A percentile compares a stretch with the other conserved stretches of the same genome.
phyloP scores from a whole-genome alignment of 495 filamentous ascomycete genomes.

The Corynascus novoguineensis region DNA sequence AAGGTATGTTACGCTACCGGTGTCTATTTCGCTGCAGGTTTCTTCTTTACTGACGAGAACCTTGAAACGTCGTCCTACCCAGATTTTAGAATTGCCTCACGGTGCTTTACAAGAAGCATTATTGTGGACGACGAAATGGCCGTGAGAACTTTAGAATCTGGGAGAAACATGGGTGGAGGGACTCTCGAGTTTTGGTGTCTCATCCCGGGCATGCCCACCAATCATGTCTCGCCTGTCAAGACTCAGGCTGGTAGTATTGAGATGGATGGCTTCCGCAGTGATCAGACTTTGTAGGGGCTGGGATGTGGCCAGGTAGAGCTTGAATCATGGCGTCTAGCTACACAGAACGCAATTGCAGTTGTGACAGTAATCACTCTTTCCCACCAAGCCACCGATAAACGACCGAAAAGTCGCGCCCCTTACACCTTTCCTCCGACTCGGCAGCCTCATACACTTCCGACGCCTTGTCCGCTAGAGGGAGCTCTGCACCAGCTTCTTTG shows the following conservation, averaged over 20 bases:
- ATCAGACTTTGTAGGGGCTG: no score
- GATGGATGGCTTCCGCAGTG: no score
- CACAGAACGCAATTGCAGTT: neutral
- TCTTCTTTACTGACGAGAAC: no score
- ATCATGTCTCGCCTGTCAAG: neutral
- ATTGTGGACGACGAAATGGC: no score
- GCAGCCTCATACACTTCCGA: slow-evolving; percentile 61
- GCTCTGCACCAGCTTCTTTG: slow-evolving; percentile 55
- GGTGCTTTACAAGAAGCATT: no score
- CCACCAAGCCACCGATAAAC: slow-evolving; percentile 70
- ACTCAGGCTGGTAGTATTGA: neutral
- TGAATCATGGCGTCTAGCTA: no score
- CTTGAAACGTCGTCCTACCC: no score
- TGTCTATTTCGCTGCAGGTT: no score
- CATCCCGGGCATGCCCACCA: neutral
- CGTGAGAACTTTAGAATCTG: neutral
- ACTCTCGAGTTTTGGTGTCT: neutral
- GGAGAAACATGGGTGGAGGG: neutral
- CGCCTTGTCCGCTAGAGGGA: slow-evolving; percentile 61
- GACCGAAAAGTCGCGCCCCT: slow-evolving; percentile 78
- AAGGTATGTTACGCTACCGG: no score
- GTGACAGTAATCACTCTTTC: slow-evolving; percentile 41
- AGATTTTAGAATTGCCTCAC: no score
- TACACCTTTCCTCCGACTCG: slow-evolving; percentile 54
- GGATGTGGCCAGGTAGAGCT: neutral